Percentiles rank a stretch among this genome's conserved stretches.
These are phyloP conservation scores for Ajuga chamaepitys DNA, from an alignment of 257 asterid genomes.

Conservation along the genomic window DNA sequence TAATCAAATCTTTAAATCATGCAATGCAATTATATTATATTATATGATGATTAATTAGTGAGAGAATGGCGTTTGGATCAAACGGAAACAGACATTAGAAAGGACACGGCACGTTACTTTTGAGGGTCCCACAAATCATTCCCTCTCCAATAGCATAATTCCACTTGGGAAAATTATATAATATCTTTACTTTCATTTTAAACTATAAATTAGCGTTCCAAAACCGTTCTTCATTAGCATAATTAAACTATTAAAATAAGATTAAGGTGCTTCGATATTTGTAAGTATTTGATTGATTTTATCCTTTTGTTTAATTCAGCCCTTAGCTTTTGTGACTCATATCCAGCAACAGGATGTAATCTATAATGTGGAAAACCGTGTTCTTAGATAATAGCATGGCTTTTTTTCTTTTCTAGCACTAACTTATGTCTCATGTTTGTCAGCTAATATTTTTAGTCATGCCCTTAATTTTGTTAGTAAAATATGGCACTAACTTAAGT, in stretches of 20 bases:
- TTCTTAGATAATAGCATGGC: no score
- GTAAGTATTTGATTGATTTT: slow-evolving; percentile 18
- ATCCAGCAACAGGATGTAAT: no score
- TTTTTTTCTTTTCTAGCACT: no score
- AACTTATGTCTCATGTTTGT: no score
- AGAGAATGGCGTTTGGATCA: slow-evolving; percentile 21
- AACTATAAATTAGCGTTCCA: slow-evolving; percentile 28
- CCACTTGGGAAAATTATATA: slow-evolving; percentile 26
- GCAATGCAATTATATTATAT: background rate
- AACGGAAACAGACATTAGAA: slow-evolving; percentile 27
- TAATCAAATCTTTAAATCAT: slow-evolving; percentile 10
- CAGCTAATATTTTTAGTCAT: no score
- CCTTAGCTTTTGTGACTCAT: no score
- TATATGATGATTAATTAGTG: slow-evolving; percentile 1
- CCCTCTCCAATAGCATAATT: slow-evolving; percentile 41
- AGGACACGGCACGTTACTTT: slow-evolving; percentile 35
- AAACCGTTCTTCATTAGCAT: slow-evolving; percentile 25
- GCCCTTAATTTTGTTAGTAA: no score
- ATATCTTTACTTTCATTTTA: slow-evolving; percentile 12
- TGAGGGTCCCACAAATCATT: slow-evolving; percentile 41
- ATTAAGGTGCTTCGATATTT: slow-evolving; percentile 16
- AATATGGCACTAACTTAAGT: no score
- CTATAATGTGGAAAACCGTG: no score
- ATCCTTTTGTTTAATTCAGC: slow-evolving; percentile 10
- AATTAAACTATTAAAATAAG: background rate